Base-by-base conservation (phyloP, 495 filamentous ascomycete genomes). In the Talaromyces borbonicus region DNA sequence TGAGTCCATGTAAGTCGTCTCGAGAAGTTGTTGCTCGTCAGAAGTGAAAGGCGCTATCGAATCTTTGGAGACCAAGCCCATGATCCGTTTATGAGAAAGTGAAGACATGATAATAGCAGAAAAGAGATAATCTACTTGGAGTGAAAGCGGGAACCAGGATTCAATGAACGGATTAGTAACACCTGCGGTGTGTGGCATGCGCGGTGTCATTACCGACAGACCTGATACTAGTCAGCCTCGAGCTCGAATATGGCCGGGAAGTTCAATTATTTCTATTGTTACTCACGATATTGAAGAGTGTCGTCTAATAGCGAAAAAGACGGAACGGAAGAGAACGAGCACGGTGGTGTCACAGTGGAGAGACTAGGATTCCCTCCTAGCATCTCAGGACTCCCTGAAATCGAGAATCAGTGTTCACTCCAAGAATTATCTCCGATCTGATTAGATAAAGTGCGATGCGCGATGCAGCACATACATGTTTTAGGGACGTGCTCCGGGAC, bases 31-130 rank as follows among this genome's bases (percentile, higher is more conserved):
- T 37, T 59, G 52, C 9, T 69, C 54, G 8, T 40, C 55, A 0
- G 49, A 48, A 0, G 51, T 51, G 23, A 62, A 68, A 0, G 30
- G 30, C 11, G 45, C 30, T 2, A 31, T 18, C 5, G 25, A 14
- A 2, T 42, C 12, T 8, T 27, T 57, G 7, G 49, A 39, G 22
- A 63, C 63, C 22, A 61, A 29, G 49, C 54, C 65, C 35, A 61
- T 61, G 1, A 66, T 61, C 11, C 60, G 60, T 43, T 63, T 60
- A 25, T 69, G 66, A 18, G 63, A 68, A 5, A 69, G 50, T 0
- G 65, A 55, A 11, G 59, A 61, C 44, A 59, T 67, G 20, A 67
- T 49, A 44, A 69, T 65, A 0, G 66, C 61, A n/a, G 56, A 64
- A 16, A 64, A 65, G 20, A 69, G 50, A 3, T 60, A 58, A 1